Conservation (phyloP, 176 grass and related monocot species). For the Melocanna baccifera region DNA sequence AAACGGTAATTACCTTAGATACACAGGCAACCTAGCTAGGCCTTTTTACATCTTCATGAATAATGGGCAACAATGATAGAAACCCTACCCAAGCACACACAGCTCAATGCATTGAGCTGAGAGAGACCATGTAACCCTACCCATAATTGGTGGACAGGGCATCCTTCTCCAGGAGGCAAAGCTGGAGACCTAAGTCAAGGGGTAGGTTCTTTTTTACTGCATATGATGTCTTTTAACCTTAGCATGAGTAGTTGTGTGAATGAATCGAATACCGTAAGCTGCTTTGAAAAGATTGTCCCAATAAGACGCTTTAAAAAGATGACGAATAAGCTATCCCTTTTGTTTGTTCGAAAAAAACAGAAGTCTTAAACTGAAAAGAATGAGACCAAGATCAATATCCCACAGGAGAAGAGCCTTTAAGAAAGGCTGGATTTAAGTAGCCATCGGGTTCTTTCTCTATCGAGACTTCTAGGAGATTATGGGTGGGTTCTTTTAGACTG, state of each 20-base stretch:
- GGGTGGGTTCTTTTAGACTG: no score
- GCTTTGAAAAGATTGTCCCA: no score
- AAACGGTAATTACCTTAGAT: background rate
- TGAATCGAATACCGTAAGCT: no score
- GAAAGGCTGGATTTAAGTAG: conserved; percentile 19
- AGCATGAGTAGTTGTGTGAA: no score
- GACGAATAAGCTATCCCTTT: no score
- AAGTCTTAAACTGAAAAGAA: no score
- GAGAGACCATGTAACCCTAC: conserved; percentile 20
- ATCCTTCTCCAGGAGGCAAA: conserved; percentile 60
- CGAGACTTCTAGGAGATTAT: conserved; percentile 15
- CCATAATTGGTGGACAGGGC: conserved; percentile 47
- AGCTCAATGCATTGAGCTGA: background rate
- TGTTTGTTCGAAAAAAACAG: no score
- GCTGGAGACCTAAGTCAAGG: conserved; percentile 28
- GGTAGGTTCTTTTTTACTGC: no score
- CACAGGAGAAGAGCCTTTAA: background rate
- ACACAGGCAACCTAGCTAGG: background rate
- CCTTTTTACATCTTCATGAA: conserved; percentile 2
- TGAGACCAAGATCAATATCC: conserved; percentile 19
- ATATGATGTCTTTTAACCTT: no score
- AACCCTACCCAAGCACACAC: conserved; percentile 29
- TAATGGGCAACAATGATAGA: conserved; percentile 30
- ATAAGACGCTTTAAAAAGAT: no score
- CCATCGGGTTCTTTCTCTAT: background rate